These are phyloP conservation scores for Blastocystis sp. DNA, from an alignment of 352 stramenopile species.

Conservation along the genomic window DNA sequence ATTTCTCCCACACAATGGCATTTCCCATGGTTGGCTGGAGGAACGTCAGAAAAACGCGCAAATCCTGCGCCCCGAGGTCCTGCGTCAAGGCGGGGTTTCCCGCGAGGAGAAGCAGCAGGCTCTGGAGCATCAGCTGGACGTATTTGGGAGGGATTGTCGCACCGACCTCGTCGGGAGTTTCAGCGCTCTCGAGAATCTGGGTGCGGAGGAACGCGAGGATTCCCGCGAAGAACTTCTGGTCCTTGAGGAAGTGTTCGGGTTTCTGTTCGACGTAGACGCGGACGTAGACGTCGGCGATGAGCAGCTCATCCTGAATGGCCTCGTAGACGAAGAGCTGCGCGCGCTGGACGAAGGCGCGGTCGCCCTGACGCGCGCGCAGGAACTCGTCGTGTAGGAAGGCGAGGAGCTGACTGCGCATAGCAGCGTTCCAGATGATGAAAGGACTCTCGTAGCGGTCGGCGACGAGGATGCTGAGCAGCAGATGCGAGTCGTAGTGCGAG, in stretches of 20 bases:
- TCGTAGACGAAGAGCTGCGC: background rate
- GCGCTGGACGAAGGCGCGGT: background rate
- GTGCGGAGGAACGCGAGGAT: background rate
- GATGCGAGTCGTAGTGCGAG: background rate
- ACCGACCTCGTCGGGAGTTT: background rate
- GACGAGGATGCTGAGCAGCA: slow-evolving; percentile 19
- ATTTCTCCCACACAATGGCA: background rate
- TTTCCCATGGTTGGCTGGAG: background rate
- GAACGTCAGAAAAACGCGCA: slow-evolving; percentile 10
- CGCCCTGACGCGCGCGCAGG: background rate
- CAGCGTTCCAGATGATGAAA: slow-evolving; percentile 24
- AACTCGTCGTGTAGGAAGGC: background rate
- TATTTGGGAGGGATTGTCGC: background rate
- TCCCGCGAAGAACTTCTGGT: slow-evolving; percentile 8
- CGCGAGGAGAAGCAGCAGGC: background rate
- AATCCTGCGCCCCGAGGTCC: background rate
- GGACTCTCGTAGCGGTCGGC: slow-evolving; percentile 29
- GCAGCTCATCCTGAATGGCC: slow-evolving; percentile 25
- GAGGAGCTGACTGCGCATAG: slow-evolving; percentile 16
- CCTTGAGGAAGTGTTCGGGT: slow-evolving; percentile 39
- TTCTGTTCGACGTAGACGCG: slow-evolving; percentile 22
- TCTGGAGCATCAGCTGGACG: slow-evolving; percentile 29
- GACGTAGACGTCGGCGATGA: slow-evolving; percentile 34
- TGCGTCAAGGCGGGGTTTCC: background rate
- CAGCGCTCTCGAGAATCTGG: background rate